Percentiles rank a stretch among this genome's conserved stretches.
phyloP scores from a whole-genome alignment of 2,329 filamentous ascomycete genomes.

The Myrmaecium sp. region DNA sequence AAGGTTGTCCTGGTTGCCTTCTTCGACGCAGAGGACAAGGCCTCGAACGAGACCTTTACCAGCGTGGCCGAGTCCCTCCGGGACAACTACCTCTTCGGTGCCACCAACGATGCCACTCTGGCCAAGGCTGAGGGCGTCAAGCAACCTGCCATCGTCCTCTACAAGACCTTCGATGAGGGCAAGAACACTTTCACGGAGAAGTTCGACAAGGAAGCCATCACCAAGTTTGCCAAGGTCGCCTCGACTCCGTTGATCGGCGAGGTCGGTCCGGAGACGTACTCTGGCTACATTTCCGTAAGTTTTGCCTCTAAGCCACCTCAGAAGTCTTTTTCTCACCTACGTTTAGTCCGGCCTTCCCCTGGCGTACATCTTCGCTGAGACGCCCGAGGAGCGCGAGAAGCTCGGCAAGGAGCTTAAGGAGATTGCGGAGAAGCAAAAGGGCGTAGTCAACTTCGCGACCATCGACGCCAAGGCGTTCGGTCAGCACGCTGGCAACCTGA shows the following conservation, averaged over 20 bases:
- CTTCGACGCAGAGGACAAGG: slow-evolving; percentile 63
- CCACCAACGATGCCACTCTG: slow-evolving; percentile 64
- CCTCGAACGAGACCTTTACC: slow-evolving; percentile 73
- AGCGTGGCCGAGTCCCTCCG: slow-evolving; percentile 58
- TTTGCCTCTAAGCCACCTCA: neutral
- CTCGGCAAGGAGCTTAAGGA: slow-evolving; percentile 65
- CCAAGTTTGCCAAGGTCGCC: slow-evolving; percentile 66
- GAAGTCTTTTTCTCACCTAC: slow-evolving; percentile 5
- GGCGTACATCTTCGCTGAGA: slow-evolving; percentile 95
- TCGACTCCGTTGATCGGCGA: slow-evolving; percentile 86
- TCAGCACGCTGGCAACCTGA: slow-evolving; percentile 89
- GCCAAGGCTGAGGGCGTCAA: slow-evolving; percentile 83
- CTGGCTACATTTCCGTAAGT: slow-evolving; percentile 70
- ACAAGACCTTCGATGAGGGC: slow-evolving; percentile 96
- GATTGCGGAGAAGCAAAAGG: slow-evolving; percentile 80
- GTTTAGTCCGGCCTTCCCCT: slow-evolving; percentile 64
- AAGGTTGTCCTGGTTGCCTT: slow-evolving; percentile 91
- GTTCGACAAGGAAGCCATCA: slow-evolving; percentile 66
- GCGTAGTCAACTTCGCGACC: slow-evolving; percentile 91
- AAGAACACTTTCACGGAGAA: slow-evolving; percentile 70
- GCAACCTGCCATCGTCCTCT: slow-evolving; percentile 74
- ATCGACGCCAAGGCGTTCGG: slow-evolving; percentile 92
- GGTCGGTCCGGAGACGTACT: slow-evolving; percentile 93
- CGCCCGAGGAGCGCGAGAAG: slow-evolving; percentile 68
- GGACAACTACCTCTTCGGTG: slow-evolving; percentile 85